A percentile compares a stretch with the other conserved stretches of the same genome.
These are phyloP conservation scores for Dactylellina leptospora DNA, from an alignment of 2,329 filamentous ascomycete genomes.

Conservation along the genomic window DNA sequence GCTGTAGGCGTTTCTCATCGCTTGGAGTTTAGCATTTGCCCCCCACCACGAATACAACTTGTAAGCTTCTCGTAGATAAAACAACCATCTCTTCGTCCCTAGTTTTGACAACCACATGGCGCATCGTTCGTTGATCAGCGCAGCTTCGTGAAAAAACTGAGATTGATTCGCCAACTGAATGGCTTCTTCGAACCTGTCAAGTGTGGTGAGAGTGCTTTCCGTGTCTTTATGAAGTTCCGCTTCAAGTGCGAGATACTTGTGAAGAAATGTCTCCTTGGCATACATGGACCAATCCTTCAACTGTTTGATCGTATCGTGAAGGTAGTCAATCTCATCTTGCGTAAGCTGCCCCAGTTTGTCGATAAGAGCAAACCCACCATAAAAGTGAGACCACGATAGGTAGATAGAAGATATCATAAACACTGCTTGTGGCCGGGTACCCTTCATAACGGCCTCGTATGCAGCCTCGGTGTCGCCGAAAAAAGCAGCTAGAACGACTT, in stretches of 20 bases:
- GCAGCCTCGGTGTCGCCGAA: constrained; percentile 56
- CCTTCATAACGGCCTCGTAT: constrained; percentile 55
- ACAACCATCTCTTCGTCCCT: constrained; percentile 55
- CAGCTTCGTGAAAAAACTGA: constrained; percentile 56
- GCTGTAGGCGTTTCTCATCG: constrained; percentile 54
- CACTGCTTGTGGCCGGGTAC: constrained; percentile 52
- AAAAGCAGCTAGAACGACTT: constrained; percentile 55
- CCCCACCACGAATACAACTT: constrained; percentile 56
- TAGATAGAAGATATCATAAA: constrained; percentile 55
- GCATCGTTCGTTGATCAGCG: constrained; percentile 57
- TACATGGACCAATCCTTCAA: constrained; percentile 55
- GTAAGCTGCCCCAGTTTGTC: constrained; percentile 54
- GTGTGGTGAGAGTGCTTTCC: constrained; percentile 55
- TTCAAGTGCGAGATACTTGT: constrained; percentile 56
- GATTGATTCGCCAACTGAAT: constrained; percentile 56
- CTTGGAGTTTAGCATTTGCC: constrained; percentile 56
- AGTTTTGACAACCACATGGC: constrained; percentile 55
- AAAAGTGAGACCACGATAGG: constrained; percentile 56
- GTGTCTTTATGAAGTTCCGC: constrained; percentile 55
- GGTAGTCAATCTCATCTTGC: constrained; percentile 53
- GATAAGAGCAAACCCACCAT: constrained; percentile 56
- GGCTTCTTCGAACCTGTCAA: constrained; percentile 57
- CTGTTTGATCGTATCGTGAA: constrained; percentile 55
- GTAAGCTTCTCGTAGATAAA: constrained; percentile 56
- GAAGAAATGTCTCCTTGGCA: constrained; percentile 56